Base-by-base conservation (phyloP, 345 rosid genomes). In the Hirschfeldia incana region DNA sequence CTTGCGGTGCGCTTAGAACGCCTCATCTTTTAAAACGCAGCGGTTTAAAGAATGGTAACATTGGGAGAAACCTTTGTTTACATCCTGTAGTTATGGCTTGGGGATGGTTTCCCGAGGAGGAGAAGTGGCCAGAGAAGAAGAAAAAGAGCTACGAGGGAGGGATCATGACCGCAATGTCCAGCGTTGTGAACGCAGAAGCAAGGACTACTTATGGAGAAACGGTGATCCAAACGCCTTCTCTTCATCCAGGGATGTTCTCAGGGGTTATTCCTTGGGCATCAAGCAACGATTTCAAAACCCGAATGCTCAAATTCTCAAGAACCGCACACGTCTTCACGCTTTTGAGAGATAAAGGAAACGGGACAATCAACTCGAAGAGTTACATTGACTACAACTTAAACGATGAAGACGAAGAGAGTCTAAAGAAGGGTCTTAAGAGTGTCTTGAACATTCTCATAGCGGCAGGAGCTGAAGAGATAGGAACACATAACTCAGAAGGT, bases 11-110 rank as follows among this genome's bases (percentile, higher is more conserved):
- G 16, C 86, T 93, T 29, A 68, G 86, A 26, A 91, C 92, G 36
- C 97, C 97, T 0, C 49, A 77, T 33, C 67, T 91, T 70, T 71
- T 93, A 29, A 84, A 76, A 76, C 85, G 70, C 55, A 90, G 95
- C 29, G 94, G 97, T 16, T 76, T 93, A 32, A 85, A 70, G 85
- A 93, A 89, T 55, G 32, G 77, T 0, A 86, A 88, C 83, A 91
- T 93, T n/a, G 97, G 98, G 8, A 89, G 79, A 58, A 85, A 91
- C 69, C 70, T 93, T 72, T 91, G 84, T 79, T 85, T 91, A 72
- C 98, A 93, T 76, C 95, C 97, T 0, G 97, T 91, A 36, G 78
- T 91, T 36, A 91, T 93, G 94, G 91, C 90, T 6, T 93, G 98
- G 98, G 98, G 97, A 44, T 86, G 88, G 73, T 93, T 93, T 51